phyloP scores from a whole-genome alignment of 2,329 filamentous ascomycete species.

The Xylaria sp. region DNA sequence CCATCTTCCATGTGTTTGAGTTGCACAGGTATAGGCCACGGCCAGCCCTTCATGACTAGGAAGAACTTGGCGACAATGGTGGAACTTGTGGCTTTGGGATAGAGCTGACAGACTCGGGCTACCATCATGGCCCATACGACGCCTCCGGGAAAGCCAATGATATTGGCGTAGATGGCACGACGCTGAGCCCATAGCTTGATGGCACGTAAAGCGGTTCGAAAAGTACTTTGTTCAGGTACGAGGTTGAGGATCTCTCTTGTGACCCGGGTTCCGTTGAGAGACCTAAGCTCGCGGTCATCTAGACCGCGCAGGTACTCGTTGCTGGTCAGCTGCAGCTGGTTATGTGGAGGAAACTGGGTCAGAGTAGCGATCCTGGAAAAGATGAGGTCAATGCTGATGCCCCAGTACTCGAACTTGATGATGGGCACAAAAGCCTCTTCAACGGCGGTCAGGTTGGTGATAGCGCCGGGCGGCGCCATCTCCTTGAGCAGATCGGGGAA shows the following conservation, averaged over 20 bases:
- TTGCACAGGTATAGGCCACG: conserved; percentile 92
- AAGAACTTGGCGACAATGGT: conserved; percentile 96
- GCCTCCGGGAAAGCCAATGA: conserved; percentile 95
- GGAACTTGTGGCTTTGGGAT: conserved; percentile 89
- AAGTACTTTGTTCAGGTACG: conserved; percentile 89
- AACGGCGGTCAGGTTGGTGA: conserved; percentile 86
- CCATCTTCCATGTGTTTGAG: conserved; percentile 89
- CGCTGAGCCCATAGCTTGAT: conserved; percentile 97
- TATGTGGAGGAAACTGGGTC: conserved; percentile 73
- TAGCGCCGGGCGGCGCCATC: conserved; percentile 80
- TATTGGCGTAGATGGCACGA: conserved; percentile 93
- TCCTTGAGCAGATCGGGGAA: conserved; percentile 84
- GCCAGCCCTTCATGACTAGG: conserved; percentile 88
- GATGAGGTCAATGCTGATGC: conserved; percentile 95
- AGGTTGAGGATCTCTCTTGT: conserved; percentile 91
- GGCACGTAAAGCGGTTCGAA: conserved; percentile 86
- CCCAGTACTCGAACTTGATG: conserved; percentile 93
- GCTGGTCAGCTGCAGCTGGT: conserved; percentile 80
- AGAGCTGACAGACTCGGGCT: conserved; percentile 93
- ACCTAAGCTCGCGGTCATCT: conserved; percentile 86
- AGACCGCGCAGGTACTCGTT: conserved; percentile 86
- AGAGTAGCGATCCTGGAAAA: conserved; percentile 79
- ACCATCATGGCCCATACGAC: conserved; percentile 99
- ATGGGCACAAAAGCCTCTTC: conserved; percentile 94
- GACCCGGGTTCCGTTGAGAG: conserved; percentile 92